Base-by-base conservation (phyloP, 768 basidiomycete genomes). In the Pisolithus albus region DNA sequence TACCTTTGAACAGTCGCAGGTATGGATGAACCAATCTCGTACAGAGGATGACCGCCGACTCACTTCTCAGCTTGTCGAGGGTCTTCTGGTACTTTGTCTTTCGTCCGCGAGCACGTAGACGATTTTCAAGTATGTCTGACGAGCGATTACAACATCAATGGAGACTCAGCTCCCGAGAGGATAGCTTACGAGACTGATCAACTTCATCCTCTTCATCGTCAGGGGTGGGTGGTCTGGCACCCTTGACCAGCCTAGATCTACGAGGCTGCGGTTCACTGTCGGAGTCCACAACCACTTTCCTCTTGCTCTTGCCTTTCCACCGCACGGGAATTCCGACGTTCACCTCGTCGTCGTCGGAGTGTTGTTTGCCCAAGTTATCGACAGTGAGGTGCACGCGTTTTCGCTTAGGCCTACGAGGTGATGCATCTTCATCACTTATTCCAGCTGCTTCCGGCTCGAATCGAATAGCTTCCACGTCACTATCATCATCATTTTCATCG, bases 11-110 rank as follows among this genome's bases (percentile, higher is more conserved):
- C n/a, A 52, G 49, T 46, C 59, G 57, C 55, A 45, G 15, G 3
- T 34, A 38, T 23, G n/a, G 24, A 24, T 45, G 38, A 26, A 51
- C 47, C 41, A 45, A 32, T n/a, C 30, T 7, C 18, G 19, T 5
- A 15, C 16, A 44, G 42, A 18, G 13, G 26, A 18, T 40, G 21
- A 11, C 19, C 7, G 11, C n/a, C 62, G 50, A 21, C 52, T 30
- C 24, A 91, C 88, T 72, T 68, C 80, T 86, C 47, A 89, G 59
- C 54, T 74, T 82, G 54, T 86, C 82, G 13, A 90, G 64, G 53
- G 78, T 84, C 61, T 73, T 75, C 56, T 82, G 84, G 62, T 80
- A 90, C 5, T 65, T 54, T 13, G 82, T 76, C 63, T 75, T 73
- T 65, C 79, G 87, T 52, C 73, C 70, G 28, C 86, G 78, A 24